Evolutionary conservation across 495 filamentous ascomycete species (phyloP).

Genomic region (Penicillium dipodomyicola): DNA sequence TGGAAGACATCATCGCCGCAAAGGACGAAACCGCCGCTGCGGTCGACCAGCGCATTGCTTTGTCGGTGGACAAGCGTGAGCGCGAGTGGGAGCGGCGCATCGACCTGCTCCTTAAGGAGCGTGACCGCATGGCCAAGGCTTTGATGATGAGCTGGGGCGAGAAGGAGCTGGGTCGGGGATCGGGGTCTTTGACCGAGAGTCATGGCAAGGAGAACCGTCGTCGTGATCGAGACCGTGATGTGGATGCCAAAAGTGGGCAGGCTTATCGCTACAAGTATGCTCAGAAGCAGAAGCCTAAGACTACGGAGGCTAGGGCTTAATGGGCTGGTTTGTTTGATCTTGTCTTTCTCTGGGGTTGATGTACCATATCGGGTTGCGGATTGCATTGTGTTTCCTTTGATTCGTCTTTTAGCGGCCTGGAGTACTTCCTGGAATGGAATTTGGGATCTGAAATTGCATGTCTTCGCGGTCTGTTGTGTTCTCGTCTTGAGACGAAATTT

Average conservation of each 20-base stretch:
- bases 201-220: constrained; percentile 33
- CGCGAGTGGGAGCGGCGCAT: constrained; percentile 51
- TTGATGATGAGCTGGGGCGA: constrained; percentile 51
- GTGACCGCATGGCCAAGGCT: constrained; percentile 52
- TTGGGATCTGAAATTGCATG: neutral
- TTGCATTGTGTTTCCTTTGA: constrained; percentile 1
- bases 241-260: constrained; percentile 35
- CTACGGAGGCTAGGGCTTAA: constrained; percentile 20
- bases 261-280: constrained; percentile 49
- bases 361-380: constrained; percentile 1
- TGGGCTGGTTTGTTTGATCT: neutral
- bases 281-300: constrained; percentile 20
- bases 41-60: constrained; percentile 42
- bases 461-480: neutral
- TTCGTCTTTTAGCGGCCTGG: constrained; percentile 1
- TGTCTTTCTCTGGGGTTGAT: neutral
- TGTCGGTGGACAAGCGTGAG: constrained; percentile 49
- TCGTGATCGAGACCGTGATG: constrained; percentile 17
- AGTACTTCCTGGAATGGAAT: constrained; percentile 1
- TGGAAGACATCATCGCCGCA: constrained; percentile 37
- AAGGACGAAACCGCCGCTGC: constrained; percentile 44
- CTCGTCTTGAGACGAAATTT: neutral
- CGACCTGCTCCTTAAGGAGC: constrained; percentile 55
- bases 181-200: constrained; percentile 17
- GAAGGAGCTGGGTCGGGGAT: constrained; percentile 42